Conservation (phyloP, 2,329 filamentous ascomycete species). For the Cordyceps tenuipes region DNA sequence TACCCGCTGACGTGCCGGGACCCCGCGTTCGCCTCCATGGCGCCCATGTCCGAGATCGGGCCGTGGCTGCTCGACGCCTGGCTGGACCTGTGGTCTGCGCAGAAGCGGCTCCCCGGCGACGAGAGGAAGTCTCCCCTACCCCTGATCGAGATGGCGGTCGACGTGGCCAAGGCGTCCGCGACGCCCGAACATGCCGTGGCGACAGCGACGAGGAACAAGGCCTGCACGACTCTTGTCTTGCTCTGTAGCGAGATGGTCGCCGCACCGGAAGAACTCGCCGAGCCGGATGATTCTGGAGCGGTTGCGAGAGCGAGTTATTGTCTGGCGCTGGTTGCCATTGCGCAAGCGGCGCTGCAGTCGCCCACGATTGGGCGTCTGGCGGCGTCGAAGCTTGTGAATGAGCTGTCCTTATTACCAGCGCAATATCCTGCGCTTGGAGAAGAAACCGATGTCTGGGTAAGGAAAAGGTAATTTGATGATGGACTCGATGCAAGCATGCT, state of each 20-base stretch:
- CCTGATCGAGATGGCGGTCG: slow-evolving; percentile 29
- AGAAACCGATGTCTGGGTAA: slow-evolving; percentile 35
- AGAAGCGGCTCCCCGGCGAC: slow-evolving; percentile 28
- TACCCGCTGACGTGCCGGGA: slow-evolving; percentile 30
- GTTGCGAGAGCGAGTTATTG: slow-evolving; percentile 28
- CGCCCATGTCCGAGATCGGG: slow-evolving; percentile 31
- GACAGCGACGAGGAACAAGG: slow-evolving; percentile 26
- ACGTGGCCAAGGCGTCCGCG: slow-evolving; percentile 22
- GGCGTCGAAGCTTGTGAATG: slow-evolving; percentile 35
- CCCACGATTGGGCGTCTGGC: slow-evolving; percentile 31
- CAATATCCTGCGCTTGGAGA: slow-evolving; percentile 24
- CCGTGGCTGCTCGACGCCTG: slow-evolving; percentile 44
- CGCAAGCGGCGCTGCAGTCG: slow-evolving; percentile 26
- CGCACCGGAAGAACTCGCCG: slow-evolving; percentile 24
- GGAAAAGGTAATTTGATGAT: slow-evolving; percentile 16
- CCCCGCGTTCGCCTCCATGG: slow-evolving; percentile 22
- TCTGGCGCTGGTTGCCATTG: slow-evolving; percentile 30
- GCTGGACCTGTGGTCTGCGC: slow-evolving; percentile 32
- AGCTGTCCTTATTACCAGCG: slow-evolving; percentile 28
- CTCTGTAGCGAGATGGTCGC: slow-evolving; percentile 34
- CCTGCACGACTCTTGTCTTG: slow-evolving; percentile 30
- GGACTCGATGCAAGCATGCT: not conserved
- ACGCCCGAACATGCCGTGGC: slow-evolving; percentile 13
- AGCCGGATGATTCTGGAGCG: slow-evolving; percentile 19
- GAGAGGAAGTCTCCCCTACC: slow-evolving; percentile 24